Base-by-base conservation (phyloP, 2,329 filamentous ascomycete species). In the Trichoderma semiorbis region DNA sequence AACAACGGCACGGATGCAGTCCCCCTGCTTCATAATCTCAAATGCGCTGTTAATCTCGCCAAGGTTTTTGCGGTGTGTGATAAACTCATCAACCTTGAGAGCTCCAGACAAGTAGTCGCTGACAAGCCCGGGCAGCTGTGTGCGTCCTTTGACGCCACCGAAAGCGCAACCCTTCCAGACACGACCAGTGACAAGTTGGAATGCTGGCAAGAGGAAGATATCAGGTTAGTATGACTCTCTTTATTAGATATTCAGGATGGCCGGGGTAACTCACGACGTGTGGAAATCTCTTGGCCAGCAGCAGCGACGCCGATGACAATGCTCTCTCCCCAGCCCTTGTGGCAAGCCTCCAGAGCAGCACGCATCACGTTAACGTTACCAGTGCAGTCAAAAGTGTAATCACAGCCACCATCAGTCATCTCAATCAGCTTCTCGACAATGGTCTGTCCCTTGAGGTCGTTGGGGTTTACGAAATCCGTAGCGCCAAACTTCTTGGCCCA, bases 321-420 rank as follows among this genome's bases (percentile, higher is more conserved):
- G 81, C 93, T 97, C 88, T 98, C 90, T 78, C 96, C 96, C 96
- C 96, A 99, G 63, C 96, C 96, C 90, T 99, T 99, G 88, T 99
- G 96, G 87, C 95, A 98, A 63, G 96, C 95, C 86, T 99, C 95
- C 73, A 99, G 90, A 53, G 96, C 96, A 68, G 93, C 92, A 74
- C 96, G 89, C 96, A 97, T 99, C 70, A 99, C 96, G 77, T 91
- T 89, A 68, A 98, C 95, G 79, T 98, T 98, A 73, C 96, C 96
- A 7, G 96, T 99, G 88, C 96, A 98, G 86, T 99, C 96, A 81
- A 99, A 99, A 64, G 96, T 99, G 87, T 98, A 98, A 86, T 99
- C 96, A 81, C 94, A 97, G 66, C 96, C 96, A 75, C 96, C 96
- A 79, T 98, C 96, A 2, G 96, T 99, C 92, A 98, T 94, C 84